Percentiles rank a stretch among this genome's conserved stretches.
phyloP scores from a whole-genome alignment of 306 rosid genomes.

The Sicyos edulis region DNA sequence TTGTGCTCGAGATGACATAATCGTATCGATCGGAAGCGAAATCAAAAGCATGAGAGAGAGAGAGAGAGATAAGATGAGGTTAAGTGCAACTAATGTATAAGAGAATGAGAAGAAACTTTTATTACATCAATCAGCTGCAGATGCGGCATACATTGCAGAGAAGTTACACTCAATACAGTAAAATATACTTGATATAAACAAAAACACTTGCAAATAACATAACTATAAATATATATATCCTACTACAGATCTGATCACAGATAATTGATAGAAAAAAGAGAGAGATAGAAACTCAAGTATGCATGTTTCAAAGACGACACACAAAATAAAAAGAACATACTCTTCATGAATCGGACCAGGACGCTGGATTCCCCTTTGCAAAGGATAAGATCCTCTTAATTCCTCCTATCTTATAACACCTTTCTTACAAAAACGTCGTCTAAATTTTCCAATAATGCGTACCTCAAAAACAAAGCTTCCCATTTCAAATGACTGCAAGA shows the following conservation, averaged over 20 bases:
- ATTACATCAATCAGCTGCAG: slow-evolving; percentile 21
- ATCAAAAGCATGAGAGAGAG: neutral
- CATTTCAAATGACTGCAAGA: slow-evolving; percentile 3
- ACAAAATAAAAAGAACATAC: neutral
- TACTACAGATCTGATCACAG: slow-evolving; percentile 15
- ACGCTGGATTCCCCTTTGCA: slow-evolving; percentile 19
- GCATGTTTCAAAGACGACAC: slow-evolving; percentile 4
- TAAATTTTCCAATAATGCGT: neutral
- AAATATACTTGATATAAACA: slow-evolving; percentile 1
- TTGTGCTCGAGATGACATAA: no score
- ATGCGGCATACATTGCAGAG: slow-evolving; percentile 18
- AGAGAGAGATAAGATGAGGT: neutral
- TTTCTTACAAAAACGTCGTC: slow-evolving; percentile 3
- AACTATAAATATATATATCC: neutral
- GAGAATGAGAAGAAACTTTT: slow-evolving; percentile 17
- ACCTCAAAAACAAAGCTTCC: slow-evolving; percentile 9
- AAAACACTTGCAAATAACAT: slow-evolving; percentile 10
- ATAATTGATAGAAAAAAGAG: neutral
- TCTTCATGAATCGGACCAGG: slow-evolving; percentile 18
- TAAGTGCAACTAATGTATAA: neutral
- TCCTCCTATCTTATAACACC: neutral
- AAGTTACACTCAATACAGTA: slow-evolving; percentile 17
- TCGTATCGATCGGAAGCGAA: neutral
- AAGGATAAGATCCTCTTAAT: neutral
- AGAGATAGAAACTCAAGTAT: slow-evolving; percentile 1